Percentiles rank a stretch among this genome's conserved stretches.
phyloP scores from a whole-genome alignment of 2,329 filamentous ascomycete species.

The Colletotrichum musicola region DNA sequence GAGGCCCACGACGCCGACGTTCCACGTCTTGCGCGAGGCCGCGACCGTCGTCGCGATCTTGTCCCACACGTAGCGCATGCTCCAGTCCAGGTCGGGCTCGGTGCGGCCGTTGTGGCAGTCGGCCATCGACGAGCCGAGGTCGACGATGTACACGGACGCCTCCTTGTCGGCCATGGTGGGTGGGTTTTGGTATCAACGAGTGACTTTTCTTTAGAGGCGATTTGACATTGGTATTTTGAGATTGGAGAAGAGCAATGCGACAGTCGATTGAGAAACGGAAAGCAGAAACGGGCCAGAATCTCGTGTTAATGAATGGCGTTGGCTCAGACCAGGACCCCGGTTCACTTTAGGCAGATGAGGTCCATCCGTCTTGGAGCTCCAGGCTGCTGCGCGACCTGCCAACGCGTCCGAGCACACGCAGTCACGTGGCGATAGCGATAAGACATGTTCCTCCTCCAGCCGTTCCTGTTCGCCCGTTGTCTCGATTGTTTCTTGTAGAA shows the following conservation, averaged over 20 bases:
- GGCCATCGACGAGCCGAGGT: conserved; percentile 89
- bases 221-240: background rate
- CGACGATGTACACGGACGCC: conserved; percentile 91
- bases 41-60: conserved; percentile 79
- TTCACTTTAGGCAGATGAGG: conserved; percentile 38
- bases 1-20: conserved; percentile 84
- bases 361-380: conserved; percentile 24
- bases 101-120: conserved; percentile 76
- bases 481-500: no score
- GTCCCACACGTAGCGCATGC: conserved; percentile 95
- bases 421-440: conserved; percentile 39
- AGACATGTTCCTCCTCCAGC: background rate
- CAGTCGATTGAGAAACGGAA: background rate
- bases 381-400: conserved; percentile 33
- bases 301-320: conserved; percentile 16
- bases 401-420: conserved; percentile 13
- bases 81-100: conserved; percentile 88
- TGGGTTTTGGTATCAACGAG: background rate
- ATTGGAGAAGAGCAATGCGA: background rate
- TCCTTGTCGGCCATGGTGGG: conserved; percentile 88
- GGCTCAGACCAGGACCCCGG: conserved; percentile 20
- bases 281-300: background rate
- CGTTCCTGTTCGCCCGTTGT: background rate
- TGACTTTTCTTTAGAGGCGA: background rate
- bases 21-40: conserved; percentile 75